Base-by-base conservation (phyloP, 805 yeast genomes). In the Cyberlindnera suaveolens region DNA sequence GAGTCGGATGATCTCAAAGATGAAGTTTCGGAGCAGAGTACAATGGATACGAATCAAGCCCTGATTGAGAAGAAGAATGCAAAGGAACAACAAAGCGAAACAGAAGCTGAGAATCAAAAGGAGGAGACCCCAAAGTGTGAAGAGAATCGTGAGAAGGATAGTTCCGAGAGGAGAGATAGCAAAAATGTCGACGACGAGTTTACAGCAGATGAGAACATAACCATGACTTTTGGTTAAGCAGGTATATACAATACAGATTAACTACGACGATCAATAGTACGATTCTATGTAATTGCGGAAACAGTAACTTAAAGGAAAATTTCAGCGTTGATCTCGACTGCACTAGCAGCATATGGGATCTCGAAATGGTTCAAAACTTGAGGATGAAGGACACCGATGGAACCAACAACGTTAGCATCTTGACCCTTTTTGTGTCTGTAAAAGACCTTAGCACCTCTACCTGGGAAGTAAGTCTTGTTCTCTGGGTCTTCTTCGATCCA, bases 371-470 rank as follows among this genome's bases (percentile, higher is more conserved):
- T 75, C 74, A 91, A 74, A 41, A 93, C 99, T 61, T 83, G 88
- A 31, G 99, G 99, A 65, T 93, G 99, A 56, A 93, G 73, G 46
- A 89, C 96, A 66, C 99, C 99, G 53, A 93, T 72, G 38, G 80
- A 70, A 52, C 99, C 99, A 57, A 90, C 74, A 44, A 68, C 74
- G 54, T 72, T 64, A 14, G 74, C 76, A 34, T 74, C 70, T 30
- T 66, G 82, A 46, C 78, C 83, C 45, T 76, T 77, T 46, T 68
- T 74, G 44, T 73, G 67, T 72, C 95, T 80, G 68, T 80, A 85
- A 67, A 74, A 77, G 50, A 93, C 75, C 59, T 78, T 82, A 41
- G 99, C 99, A 49, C 96, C 97, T 72, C 99, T 84, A 34, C 98
- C 99, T 33, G 96, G 96, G 85, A 93, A 93, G 68, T 75, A 91